Evolutionary conservation across 2,329 filamentous ascomycete species (phyloP).

Genomic region (Trichoderma aggressivum): DNA sequence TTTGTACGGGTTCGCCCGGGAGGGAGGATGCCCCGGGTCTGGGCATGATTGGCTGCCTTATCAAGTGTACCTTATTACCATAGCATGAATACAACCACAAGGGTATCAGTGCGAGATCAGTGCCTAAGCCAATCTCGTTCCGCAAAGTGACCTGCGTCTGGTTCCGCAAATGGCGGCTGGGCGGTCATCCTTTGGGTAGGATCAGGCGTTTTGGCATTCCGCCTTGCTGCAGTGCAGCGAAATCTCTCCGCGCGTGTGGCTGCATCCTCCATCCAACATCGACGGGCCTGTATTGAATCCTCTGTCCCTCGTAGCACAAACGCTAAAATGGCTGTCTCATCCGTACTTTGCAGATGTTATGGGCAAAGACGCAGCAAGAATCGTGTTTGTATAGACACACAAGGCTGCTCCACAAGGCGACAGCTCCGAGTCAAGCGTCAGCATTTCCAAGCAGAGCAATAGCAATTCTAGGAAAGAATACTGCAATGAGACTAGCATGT

Average conservation of each 20-base stretch:
- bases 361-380: neutral
- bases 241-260: neutral
- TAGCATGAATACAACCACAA: neutral
- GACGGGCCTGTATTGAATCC: neutral
- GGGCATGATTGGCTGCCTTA: neutral
- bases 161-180: neutral
- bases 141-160: neutral
- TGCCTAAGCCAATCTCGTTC: neutral
- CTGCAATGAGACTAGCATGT: neutral
- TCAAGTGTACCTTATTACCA: neutral
- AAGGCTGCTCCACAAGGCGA: neutral
- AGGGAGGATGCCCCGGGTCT: neutral
- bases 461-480: neutral
- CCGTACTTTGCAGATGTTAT: too few species aligned
- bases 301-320: neutral
- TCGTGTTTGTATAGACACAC: neutral
- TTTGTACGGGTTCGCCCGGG: neutral
- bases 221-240: neutral
- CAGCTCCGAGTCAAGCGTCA: neutral
- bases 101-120: neutral
- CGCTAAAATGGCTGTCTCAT: neutral
- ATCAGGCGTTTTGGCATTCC: neutral
- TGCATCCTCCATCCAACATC: neutral
- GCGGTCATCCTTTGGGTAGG: neutral
- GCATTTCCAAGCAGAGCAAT: neutral